These are phyloP conservation scores for Alternaria tenuissima DNA, from an alignment of 2,329 filamentous ascomycete genomes.

Conservation along the genomic window DNA sequence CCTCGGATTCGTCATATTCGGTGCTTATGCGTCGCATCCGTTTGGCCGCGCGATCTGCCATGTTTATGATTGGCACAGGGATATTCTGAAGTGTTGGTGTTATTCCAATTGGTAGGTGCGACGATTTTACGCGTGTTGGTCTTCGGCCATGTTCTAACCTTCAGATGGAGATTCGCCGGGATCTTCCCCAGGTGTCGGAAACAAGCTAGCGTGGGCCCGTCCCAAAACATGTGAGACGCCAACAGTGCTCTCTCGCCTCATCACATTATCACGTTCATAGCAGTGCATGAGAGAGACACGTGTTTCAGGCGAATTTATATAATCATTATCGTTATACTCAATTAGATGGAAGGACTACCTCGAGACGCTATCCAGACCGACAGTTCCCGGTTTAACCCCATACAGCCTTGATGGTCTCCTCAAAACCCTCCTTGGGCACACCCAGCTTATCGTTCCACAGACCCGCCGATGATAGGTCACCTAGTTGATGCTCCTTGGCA, in stretches of 20 bases:
- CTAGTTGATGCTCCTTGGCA: conserved; percentile 26
- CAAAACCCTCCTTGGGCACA: conserved; percentile 51
- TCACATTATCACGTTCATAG: background rate
- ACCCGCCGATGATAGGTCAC: conserved; percentile 32
- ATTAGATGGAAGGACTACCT: background rate
- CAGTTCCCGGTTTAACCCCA: background rate
- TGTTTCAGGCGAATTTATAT: accelerated
- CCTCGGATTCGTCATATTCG: conserved; percentile 49
- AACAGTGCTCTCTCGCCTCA: background rate
- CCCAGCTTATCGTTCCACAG: conserved; percentile 55
- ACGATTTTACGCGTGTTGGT: conserved; percentile 14
- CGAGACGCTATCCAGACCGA: background rate
- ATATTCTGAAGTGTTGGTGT: background rate
- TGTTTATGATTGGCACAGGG: conserved; percentile 11
- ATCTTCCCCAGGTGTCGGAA: conserved; percentile 19
- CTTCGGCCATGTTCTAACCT: conserved; percentile 14
- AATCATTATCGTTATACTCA: no score
- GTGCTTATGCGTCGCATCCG: conserved; percentile 52
- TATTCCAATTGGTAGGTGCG: conserved; percentile 17
- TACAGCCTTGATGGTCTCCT: conserved; percentile 39
- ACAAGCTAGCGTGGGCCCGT: background rate
- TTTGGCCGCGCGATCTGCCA: conserved; percentile 48
- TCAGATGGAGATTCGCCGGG: conserved; percentile 16
- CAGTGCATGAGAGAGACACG: background rate
- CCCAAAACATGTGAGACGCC: background rate